Base-by-base conservation (phyloP, 1,284 basidiomycete species). In the Pseudozyma pruni region DNA sequence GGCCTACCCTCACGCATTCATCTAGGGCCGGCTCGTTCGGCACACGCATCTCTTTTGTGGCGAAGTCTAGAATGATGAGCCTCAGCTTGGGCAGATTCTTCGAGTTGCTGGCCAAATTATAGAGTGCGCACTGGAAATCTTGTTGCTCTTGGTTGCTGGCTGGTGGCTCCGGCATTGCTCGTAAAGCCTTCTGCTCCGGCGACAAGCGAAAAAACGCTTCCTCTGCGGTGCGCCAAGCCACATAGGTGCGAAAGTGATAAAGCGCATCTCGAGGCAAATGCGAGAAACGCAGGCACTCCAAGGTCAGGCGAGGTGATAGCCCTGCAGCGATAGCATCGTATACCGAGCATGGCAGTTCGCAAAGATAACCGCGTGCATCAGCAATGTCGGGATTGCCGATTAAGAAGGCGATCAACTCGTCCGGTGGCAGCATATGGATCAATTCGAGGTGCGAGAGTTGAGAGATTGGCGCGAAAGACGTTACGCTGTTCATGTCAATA, bases 61-160 rank as follows among this genome's bases (percentile, higher is more conserved):
- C 27, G 27, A 50, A 13, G 34, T 52, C 51, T 17, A 53, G 19
- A 11, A 53, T 13, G 35, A 45, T 20, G 11, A 44, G 42, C 14
- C 41, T 52, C 23, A 52, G 34, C n/a, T n/a, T 27, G 16, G 49
- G 40, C 32, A 52, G 22, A n/a, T 37, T 52, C 13, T 17, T 11
- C 6, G 33, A 27, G 25, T 29, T 43, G 33, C 8, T 16, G 23
- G 49, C 41, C 5, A 43, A 17, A 31, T 43, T 25, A n/a, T 43
- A 31, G 7, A 42, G 41, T 16, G 41, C 16, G 11, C 11, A 7
- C 27, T 29, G 27, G 11, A 29, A 29, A 7, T 29, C 7, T 6
- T 7, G 11, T 6, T 11, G 11, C 11, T 29, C 27, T 11, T 29
- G 7, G 7, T 6, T 29, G 27, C 27, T 29, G 7, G 6, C 27